Conservation (phyloP, 2,329 filamentous ascomycete species). For the Fusarium scirpi region DNA sequence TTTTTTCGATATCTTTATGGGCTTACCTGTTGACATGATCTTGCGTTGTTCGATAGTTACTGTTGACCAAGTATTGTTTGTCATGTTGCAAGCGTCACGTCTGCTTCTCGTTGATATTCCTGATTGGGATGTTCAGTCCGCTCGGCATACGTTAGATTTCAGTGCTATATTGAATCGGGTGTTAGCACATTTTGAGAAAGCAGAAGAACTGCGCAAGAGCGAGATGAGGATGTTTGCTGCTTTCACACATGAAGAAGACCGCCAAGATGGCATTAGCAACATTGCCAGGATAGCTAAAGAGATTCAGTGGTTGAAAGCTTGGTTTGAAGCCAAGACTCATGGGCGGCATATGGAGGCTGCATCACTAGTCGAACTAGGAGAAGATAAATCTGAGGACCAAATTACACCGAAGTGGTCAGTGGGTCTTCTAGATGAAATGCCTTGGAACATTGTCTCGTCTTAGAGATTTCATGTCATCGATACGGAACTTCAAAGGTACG, state of each 20-base stretch:
- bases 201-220: constrained; percentile 13
- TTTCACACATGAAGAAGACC: constrained; percentile 25
- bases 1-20: constrained; percentile 51
- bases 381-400: not conserved
- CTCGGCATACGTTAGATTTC: constrained; percentile 37
- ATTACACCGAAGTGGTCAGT: constrained; percentile 32
- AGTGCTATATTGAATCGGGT: constrained; percentile 27
- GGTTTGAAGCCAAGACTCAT: constrained; percentile 48
- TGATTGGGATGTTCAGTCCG: constrained; percentile 42
- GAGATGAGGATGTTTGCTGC: constrained; percentile 23
- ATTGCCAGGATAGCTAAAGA: constrained; percentile 41
- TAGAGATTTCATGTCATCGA: not conserved
- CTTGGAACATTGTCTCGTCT: constrained; percentile 37
- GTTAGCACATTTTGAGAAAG: constrained; percentile 17
- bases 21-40: constrained; percentile 44
- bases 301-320: constrained; percentile 48
- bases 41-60: constrained; percentile 39
- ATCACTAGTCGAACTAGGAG: not conserved
- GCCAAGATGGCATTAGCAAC: constrained; percentile 20
- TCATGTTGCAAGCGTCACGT: constrained; percentile 40
- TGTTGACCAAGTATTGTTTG: constrained; percentile 37
- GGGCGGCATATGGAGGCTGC: constrained; percentile 18
- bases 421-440: constrained; percentile 42
- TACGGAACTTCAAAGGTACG: not conserved
- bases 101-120: constrained; percentile 42